A percentile compares a stretch with the other conserved stretches of the same genome.
These are phyloP conservation scores for Epichloe sibirici DNA, from an alignment of 2,329 filamentous ascomycete species.

Conservation along the genomic window DNA sequence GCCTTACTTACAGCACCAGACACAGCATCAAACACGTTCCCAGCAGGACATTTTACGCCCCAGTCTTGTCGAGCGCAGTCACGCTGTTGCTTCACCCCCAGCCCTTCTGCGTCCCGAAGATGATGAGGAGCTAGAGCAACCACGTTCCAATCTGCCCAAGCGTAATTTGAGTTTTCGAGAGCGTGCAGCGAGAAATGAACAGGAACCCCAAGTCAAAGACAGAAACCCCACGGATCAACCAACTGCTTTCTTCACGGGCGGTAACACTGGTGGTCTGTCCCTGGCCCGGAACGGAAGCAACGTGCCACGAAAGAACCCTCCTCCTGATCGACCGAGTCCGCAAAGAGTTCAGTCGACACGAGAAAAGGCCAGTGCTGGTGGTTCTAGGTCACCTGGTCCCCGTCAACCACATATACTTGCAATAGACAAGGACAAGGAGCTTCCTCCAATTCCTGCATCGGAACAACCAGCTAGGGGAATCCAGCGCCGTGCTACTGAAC, in stretches of 20 bases:
- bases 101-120: slow-evolving; percentile 10
- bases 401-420: slow-evolving; percentile 6
- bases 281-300: slow-evolving; percentile 40
- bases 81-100: slow-evolving; percentile 12
- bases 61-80: slow-evolving; percentile 4
- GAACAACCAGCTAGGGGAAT: slow-evolving; percentile 9
- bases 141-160: slow-evolving; percentile 28
- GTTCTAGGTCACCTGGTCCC: background rate
- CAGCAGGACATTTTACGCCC: background rate
- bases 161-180: slow-evolving; percentile 51
- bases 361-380: slow-evolving; percentile 23
- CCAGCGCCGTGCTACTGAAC: slow-evolving; percentile 19
- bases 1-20: background rate
- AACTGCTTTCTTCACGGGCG: slow-evolving; percentile 12
- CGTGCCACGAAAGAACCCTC: slow-evolving; percentile 45
- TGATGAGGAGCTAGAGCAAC: slow-evolving; percentile 7
- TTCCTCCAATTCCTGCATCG: slow-evolving; percentile 17
- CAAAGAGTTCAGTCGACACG: slow-evolving; percentile 21
- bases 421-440: slow-evolving; percentile 18
- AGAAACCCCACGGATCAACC: slow-evolving; percentile 11
- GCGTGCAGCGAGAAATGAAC: slow-evolving; percentile 35
- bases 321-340: slow-evolving; percentile 36
- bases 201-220: slow-evolving; percentile 20
- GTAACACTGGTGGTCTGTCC: slow-evolving; percentile 22
- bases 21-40: background rate